These are phyloP conservation scores for Lepidium africanum DNA, from an alignment of 345 rosid species.

Conservation along the genomic window DNA sequence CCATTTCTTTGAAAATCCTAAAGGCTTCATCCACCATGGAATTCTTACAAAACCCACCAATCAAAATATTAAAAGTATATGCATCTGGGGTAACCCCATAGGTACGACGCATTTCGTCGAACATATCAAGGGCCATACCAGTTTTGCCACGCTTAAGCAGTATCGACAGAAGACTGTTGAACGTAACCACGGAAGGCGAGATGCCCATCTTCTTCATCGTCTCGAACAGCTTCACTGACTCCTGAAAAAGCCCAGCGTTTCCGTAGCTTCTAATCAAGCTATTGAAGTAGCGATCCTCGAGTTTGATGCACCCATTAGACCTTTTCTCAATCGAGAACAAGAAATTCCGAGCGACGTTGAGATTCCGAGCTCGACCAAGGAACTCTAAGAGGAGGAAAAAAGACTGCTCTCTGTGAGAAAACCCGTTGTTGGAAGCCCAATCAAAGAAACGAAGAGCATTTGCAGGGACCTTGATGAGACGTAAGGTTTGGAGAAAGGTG, in stretches of 20 bases:
- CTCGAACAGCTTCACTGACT: constrained; percentile 50
- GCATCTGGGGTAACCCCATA: constrained; percentile 70
- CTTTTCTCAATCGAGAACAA: constrained; percentile 53
- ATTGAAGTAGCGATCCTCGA: constrained; percentile 62
- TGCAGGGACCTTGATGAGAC: constrained; percentile 42
- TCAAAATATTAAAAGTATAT: constrained; percentile 63
- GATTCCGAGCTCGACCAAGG: constrained; percentile 50
- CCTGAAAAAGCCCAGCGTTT: constrained; percentile 57
- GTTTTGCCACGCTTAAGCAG: constrained; percentile 67
- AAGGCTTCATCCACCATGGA: constrained; percentile 69
- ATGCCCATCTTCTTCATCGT: constrained; percentile 62
- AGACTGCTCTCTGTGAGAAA: constrained; percentile 43
- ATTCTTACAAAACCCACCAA: constrained; percentile 66
- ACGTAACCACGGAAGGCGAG: constrained; percentile 63
- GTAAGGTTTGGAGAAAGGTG: constrained; percentile 48
- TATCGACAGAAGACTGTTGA: constrained; percentile 52
- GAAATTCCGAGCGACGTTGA: constrained; percentile 69
- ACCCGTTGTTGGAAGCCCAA: constrained; percentile 44
- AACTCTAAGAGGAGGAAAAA: constrained; percentile 63
- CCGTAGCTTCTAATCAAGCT: constrained; percentile 72
- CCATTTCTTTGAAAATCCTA: constrained; percentile 54
- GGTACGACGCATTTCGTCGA: constrained; percentile 69
- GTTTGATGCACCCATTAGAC: constrained; percentile 49
- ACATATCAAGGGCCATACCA: constrained; percentile 56
- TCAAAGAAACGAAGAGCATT: constrained; percentile 60